Evolutionary conservation across 495 filamentous ascomycete genomes (phyloP).

Genomic region (Trichoderma parareesei): DNA sequence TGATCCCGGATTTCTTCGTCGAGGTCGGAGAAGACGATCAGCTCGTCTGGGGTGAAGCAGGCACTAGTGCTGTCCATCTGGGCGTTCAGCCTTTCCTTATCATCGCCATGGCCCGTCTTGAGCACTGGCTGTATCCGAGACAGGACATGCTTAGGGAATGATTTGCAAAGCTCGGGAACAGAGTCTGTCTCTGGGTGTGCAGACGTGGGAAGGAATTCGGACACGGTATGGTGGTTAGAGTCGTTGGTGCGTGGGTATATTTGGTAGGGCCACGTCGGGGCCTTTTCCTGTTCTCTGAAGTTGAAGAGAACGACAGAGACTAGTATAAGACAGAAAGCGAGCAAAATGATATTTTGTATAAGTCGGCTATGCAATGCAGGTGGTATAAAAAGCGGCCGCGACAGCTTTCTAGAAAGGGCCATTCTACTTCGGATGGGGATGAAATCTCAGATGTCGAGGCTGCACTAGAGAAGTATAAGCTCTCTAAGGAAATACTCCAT

Average conservation of each 20-base stretch:
- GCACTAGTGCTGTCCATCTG: slow-evolving; percentile 5
- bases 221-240: not conserved
- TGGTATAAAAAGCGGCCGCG: not conserved
- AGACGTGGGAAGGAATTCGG: not conserved
- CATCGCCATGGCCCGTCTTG: not conserved
- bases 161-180: not conserved
- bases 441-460: no score
- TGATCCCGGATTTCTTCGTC: not conserved
- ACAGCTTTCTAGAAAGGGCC: not conserved
- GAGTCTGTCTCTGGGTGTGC: not conserved
- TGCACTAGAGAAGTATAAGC: no score
- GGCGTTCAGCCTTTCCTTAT: not conserved
- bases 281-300: not conserved
- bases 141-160: not conserved
- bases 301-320: not conserved
- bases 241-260: not conserved
- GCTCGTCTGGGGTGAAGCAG: not conserved
- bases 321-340: not conserved
- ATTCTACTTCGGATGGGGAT: not conserved
- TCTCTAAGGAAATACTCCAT: no score
- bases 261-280: not conserved
- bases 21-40: not conserved
- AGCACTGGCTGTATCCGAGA: not conserved
- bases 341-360: not conserved
- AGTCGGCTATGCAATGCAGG: not conserved